Evolutionary conservation across 176 grass and related monocot genomes (phyloP).

Genomic region (Carex parvula): DNA sequence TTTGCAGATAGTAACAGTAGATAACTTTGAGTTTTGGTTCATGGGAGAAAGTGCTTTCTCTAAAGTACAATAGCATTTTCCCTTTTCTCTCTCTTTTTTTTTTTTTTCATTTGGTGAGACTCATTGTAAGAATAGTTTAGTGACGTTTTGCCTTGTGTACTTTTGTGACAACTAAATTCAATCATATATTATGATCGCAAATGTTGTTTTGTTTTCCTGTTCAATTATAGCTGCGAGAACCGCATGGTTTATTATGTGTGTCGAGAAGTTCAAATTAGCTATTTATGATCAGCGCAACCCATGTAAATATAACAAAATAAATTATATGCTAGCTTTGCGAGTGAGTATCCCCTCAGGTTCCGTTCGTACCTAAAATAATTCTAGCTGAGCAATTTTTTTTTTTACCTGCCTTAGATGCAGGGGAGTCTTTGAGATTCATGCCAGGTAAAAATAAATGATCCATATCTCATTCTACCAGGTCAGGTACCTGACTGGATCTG

Average conservation of each 20-base stretch:
- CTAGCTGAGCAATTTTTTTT: too few relatives aligned
- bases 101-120: constrained; percentile 3
- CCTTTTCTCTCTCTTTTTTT: not conserved
- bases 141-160: not conserved
- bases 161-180: not conserved
- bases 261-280: not conserved
- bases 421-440: too few relatives aligned
- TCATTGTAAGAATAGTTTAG: not conserved
- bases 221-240: not conserved
- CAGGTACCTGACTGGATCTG: too few relatives aligned
- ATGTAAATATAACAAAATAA: not conserved
- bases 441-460: too few relatives aligned
- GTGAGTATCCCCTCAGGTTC: too few relatives aligned
- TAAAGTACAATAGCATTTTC: constrained; percentile 4
- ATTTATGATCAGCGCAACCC: not conserved
- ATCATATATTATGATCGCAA: not conserved
- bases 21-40: constrained; percentile 52
- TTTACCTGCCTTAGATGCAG: too few relatives aligned
- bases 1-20: constrained; percentile 39
- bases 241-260: not conserved
- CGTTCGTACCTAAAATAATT: too few relatives aligned
- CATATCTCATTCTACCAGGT: too few relatives aligned
- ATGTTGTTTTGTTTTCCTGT: not conserved
- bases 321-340: not conserved
- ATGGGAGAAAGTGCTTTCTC: constrained; percentile 26